Evolutionary conservation across 768 basidiomycete genomes (phyloP), one percentile per base, ranked within the genome.

Genomic region (Pulveroboletus frians): DNA sequence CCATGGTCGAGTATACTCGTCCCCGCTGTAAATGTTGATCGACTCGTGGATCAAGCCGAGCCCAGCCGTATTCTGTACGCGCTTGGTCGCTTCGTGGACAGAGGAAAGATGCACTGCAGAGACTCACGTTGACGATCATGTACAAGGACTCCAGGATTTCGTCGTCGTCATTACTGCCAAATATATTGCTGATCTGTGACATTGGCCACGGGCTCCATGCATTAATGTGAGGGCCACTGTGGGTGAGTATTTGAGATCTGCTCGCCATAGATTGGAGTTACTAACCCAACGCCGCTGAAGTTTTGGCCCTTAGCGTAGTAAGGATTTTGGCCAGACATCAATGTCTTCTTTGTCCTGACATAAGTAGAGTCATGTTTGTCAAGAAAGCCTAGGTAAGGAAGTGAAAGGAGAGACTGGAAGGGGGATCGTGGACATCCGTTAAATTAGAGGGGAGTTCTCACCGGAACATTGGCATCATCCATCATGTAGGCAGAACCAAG

Each of bases 401-500:
- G 73, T 0, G 87, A 84, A 20, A 90, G 67, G n/a, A 89, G 70
- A 0, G 86, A 86, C 85, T 88, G 18, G 36, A 41, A 14, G 26
- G 31, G 41, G 2, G 20, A 50, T 48, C 30, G 27, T 37, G 34
- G 29, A n/a, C 17, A 30, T 39, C 29, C 36, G 38, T 27, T 18
- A 26, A 38, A 51, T 39, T 32, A 36, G 2, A 40, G 4, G 20
- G 18, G 31, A 3, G 20, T 8, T 31, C 81, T 57, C 63, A 87
- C 85, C 5, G 88, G 88, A 37, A 90, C 88, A 55, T 90, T 90
- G 6, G 88, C 88, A 55, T 90, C 88, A 55, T 89, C 88, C 88
- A 89, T 89, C 17, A 88, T 78, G 63, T 88, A 87, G 49, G 79
- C 71, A 9, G 80, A 77, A 30, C 87, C 84, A 43, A 84, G 75